Evolutionary conservation across 2,329 filamentous ascomycete genomes (phyloP).

Genomic region (Cladobotryum mycophilum): DNA sequence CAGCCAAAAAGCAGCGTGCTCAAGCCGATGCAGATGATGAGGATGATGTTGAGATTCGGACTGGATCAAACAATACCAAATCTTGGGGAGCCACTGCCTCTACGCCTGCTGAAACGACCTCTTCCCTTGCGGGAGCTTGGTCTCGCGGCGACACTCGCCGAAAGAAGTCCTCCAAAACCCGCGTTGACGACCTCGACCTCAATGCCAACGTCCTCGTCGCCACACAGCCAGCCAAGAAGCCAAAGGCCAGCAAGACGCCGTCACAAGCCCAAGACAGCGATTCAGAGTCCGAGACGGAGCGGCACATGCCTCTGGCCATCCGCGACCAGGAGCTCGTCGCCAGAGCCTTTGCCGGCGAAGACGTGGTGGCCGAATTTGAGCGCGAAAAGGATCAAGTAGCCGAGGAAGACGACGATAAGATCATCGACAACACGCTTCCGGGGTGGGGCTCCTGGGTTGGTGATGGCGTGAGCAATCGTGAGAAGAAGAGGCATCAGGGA

Average conservation of each 20-base stretch:
- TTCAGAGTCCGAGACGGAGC: constrained; percentile 39
- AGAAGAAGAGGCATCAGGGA: constrained; percentile 57
- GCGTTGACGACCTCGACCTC: constrained; percentile 35
- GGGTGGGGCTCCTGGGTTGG: constrained; percentile 95
- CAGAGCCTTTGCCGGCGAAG: constrained; percentile 81
- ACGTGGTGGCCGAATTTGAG: constrained; percentile 74
- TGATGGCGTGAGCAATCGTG: constrained; percentile 67
- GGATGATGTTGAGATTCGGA: too few species aligned
- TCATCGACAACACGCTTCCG: constrained; percentile 76
- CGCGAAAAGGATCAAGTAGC: constrained; percentile 68
- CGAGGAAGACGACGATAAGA: constrained; percentile 74
- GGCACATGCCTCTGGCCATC: constrained; percentile 51
- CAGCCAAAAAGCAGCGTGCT: constrained; percentile 23
- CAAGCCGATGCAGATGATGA: constrained; percentile 13
- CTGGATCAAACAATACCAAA: too few species aligned
- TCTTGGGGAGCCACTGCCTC: constrained; percentile 17
- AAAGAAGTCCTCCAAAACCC: constrained; percentile 28
- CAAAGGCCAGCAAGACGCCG: constrained; percentile 15
- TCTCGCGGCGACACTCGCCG: constrained; percentile 32
- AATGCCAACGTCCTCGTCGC: constrained; percentile 29
- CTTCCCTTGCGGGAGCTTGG: constrained; percentile 35
- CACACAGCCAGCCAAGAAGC: constrained; percentile 24
- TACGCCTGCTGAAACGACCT: constrained; percentile 17
- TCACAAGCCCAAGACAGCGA: constrained; percentile 18
- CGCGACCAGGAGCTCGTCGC: constrained; percentile 64